Evolutionary conservation across 2,329 filamentous ascomycete genomes (phyloP), one percentile per base, ranked within the genome.

Genomic region (Alternaria sp.): DNA sequence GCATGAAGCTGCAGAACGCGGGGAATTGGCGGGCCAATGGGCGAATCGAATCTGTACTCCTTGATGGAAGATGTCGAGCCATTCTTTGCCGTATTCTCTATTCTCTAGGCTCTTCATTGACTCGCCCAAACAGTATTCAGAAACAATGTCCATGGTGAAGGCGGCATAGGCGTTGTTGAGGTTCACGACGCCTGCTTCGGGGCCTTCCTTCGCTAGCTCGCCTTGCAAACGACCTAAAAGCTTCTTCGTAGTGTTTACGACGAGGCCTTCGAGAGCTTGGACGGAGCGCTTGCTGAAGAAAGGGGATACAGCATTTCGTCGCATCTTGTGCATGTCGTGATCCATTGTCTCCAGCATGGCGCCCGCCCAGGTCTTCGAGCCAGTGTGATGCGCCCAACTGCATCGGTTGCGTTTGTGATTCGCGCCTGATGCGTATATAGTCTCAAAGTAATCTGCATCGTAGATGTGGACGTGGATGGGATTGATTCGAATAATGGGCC

Each of bases 281-380:
- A 46, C 42, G 0, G 42, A 46, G 11, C 50, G 54, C 29, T 61
- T 63, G 49, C 67, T 70, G 57, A 75, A 73, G 63, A 72, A 74
- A 3, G 61, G 60, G 23, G 62, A 57, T 9, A 75, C 29, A 0
- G 69, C 60, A 4, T 21, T 48, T 8, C 72, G 56, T n/a, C 72
- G 58, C 31, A 63, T 11, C 11, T 61, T 61, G 37, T 75, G 72
- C 21, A 68, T 45, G 2, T 72, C 66, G 33, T 73, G 72, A 29
- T 61, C 56, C 6, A 64, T 66, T 10, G 71, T 65, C 9, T 65
- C 59, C 0, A 65, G 42, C 48, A 61, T 61, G 2, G 51, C 42
- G 24, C 60, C 57, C 3, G 48, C 33, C 51, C 50, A 51, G 6
- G 24, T 26, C 9, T 51, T 56, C 0, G 44, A 24, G 24, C 61